phyloP scores from a whole-genome alignment of 495 filamentous ascomycete genomes.

The Hypoxylon intermedium region DNA sequence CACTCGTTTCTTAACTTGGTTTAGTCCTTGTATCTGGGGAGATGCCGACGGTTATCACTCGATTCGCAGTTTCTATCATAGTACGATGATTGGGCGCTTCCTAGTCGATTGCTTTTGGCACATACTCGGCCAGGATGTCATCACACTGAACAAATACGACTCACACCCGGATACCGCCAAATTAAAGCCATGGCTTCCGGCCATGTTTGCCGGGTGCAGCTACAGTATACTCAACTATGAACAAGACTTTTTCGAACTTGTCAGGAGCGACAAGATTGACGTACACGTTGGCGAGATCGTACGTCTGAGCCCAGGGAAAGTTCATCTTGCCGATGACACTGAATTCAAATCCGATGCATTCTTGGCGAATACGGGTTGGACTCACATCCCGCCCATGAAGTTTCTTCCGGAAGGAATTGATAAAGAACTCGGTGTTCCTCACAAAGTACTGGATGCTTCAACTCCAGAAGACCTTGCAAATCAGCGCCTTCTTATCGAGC shows the following conservation, averaged over 20 bases:
- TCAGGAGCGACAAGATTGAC: conserved; percentile 66
- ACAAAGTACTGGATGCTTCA: conserved; percentile 35
- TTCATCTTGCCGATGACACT: conserved; percentile 65
- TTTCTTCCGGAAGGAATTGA: conserved; percentile 65
- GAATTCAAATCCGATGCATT: conserved; percentile 65
- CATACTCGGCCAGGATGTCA: conserved; percentile 65
- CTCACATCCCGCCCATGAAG: conserved; percentile 64
- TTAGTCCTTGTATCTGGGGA: conserved; percentile 56
- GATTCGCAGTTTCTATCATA: conserved; percentile 65
- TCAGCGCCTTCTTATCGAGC: conserved; percentile 21
- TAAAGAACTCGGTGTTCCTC: conserved; percentile 52
- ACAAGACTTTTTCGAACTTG: conserved; percentile 67
- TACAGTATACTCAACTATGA: conserved; percentile 76
- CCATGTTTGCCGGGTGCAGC: conserved; percentile 68
- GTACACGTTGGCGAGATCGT: conserved; percentile 60
- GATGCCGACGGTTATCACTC: conserved; percentile 48
- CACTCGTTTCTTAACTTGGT: conserved; percentile 52
- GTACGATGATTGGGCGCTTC: conserved; percentile 69
- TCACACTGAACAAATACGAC: conserved; percentile 64
- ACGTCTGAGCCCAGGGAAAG: conserved; percentile 52
- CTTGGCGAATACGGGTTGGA: conserved; percentile 72
- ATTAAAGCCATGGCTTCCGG: conserved; percentile 67
- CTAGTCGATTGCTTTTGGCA: conserved; percentile 74
- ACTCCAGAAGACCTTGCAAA: conserved; percentile 39
- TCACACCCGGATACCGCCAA: conserved; percentile 68